These are phyloP conservation scores for Claviceps sp. DNA, from an alignment of 2,329 filamentous ascomycete species.

Conservation along the genomic window DNA sequence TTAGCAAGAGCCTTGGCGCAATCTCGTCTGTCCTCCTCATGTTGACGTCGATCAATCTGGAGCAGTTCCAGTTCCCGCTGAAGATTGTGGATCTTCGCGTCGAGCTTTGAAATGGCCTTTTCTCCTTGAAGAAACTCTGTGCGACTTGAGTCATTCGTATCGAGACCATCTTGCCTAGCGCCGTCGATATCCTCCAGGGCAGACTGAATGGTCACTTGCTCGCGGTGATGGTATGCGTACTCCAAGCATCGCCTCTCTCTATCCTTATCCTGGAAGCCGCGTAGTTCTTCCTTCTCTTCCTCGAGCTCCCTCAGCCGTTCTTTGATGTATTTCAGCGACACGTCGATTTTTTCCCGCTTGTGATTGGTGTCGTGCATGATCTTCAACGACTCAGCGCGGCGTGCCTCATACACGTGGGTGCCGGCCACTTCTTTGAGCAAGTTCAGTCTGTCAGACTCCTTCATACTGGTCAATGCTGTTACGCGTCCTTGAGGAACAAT, in stretches of 20 bases:
- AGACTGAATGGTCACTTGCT: conserved; percentile 66
- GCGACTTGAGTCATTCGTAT: conserved; percentile 71
- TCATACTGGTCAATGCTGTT: conserved; percentile 96
- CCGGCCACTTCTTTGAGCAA: conserved; percentile 96
- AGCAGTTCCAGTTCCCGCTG: conserved; percentile 75
- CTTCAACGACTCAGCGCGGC: conserved; percentile 81
- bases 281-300: conserved; percentile 91
- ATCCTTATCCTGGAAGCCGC: conserved; percentile 90
- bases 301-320: conserved; percentile 80
- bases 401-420: conserved; percentile 91
- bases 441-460: conserved; percentile 79
- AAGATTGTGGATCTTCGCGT: conserved; percentile 65
- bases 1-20: conserved; percentile 69
- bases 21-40: conserved; percentile 82
- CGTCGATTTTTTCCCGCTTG: conserved; percentile 89
- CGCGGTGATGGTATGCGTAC: conserved; percentile 85
- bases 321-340: conserved; percentile 81
- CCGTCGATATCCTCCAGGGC: conserved; percentile 75
- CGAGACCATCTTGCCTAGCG: conserved; percentile 66
- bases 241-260: conserved; percentile 82
- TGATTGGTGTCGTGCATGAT: conserved; percentile 96
- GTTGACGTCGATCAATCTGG: conserved; percentile 69
- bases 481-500: conserved; percentile 97
- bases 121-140: conserved; percentile 66
- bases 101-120: conserved; percentile 62